Percentiles rank a stretch among this genome's conserved stretches.
phyloP scores from a whole-genome alignment of 495 filamentous ascomycete species.

The Tuber melanosporum region DNA sequence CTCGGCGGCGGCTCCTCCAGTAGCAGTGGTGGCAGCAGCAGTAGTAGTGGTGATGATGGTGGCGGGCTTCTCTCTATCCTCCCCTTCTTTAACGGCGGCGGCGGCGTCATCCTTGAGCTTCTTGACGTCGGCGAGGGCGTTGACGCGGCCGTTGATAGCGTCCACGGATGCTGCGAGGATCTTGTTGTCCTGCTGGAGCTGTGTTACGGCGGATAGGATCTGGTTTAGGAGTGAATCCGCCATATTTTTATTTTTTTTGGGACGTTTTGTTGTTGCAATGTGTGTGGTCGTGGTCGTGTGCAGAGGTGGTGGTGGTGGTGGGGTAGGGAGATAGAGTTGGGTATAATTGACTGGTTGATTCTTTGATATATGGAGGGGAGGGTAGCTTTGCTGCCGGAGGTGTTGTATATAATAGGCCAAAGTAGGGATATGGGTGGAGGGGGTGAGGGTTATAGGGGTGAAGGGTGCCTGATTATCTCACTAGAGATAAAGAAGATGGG shows the following conservation, averaged over 20 bases:
- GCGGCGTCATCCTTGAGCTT: constrained; percentile 46
- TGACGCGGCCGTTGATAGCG: constrained; percentile 59
- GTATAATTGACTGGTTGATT: not conserved
- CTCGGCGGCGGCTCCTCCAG: constrained; percentile 17
- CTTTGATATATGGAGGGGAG: not conserved
- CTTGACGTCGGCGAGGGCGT: constrained; percentile 54
- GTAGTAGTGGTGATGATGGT: constrained; percentile 8
- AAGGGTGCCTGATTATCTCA: constrained; percentile 7
- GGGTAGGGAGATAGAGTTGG: not conserved
- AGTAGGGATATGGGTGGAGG: not conserved
- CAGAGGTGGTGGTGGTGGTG: not conserved
- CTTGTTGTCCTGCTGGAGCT: constrained; percentile 53
- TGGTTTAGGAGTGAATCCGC: constrained; percentile 46
- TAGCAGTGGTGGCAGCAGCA: constrained; percentile 4
- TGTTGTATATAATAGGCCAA: not conserved
- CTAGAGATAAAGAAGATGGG: constrained; percentile 1
- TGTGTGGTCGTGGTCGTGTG: not conserved
- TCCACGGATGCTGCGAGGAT: constrained; percentile 59
- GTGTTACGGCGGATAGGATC: constrained; percentile 50
- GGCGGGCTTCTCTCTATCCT: not conserved
- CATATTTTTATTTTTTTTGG: constrained; percentile 11
- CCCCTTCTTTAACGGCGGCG: constrained; percentile 34
- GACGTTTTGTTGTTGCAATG: not conserved
- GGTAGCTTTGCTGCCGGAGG: not conserved
- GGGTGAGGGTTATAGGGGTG: constrained; percentile 10